A percentile compares a stretch with the other conserved stretches of the same genome.
These are phyloP conservation scores for Alternaria triticimaculans DNA, from an alignment of 2,329 filamentous ascomycete genomes.

Conservation along the genomic window DNA sequence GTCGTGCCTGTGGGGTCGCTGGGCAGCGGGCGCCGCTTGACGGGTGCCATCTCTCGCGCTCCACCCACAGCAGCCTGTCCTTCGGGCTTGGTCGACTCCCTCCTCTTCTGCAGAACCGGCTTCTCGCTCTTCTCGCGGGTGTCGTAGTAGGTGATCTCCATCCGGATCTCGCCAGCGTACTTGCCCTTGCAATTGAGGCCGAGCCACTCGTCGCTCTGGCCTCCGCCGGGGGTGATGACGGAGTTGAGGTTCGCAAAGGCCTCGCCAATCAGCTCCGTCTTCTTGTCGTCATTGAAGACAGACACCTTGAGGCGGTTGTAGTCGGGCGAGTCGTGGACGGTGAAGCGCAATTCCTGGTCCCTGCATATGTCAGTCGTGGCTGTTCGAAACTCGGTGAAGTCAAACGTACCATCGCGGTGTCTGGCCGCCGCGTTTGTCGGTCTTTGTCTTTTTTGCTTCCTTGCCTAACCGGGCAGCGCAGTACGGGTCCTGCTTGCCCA, in stretches of 20 bases:
- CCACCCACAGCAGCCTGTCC: slow-evolving; percentile 50
- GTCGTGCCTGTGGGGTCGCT: slow-evolving; percentile 71
- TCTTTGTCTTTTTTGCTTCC: slow-evolving; percentile 95
- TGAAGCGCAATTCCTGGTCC: slow-evolving; percentile 97
- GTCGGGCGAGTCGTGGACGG: slow-evolving; percentile 93
- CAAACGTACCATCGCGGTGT: slow-evolving; percentile 87
- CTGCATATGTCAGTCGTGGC: slow-evolving; percentile 57
- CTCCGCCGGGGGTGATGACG: slow-evolving; percentile 83
- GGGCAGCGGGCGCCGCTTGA: slow-evolving; percentile 85
- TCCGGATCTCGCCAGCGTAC: slow-evolving; percentile 92
- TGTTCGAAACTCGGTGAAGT: neutral
- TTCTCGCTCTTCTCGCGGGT: slow-evolving; percentile 81
- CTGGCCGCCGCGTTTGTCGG: slow-evolving; percentile 91
- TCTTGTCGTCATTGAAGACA: slow-evolving; percentile 98
- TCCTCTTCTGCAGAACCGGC: slow-evolving; percentile 61
- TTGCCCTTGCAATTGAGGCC: slow-evolving; percentile 85
- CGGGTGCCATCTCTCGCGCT: slow-evolving; percentile 65
- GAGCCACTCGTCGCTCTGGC: slow-evolving; percentile 95
- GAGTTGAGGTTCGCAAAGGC: slow-evolving; percentile 83
- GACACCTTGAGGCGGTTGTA: slow-evolving; percentile 96
- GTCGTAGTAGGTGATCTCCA: slow-evolving; percentile 98
- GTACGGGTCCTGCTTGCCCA: slow-evolving; percentile 98
- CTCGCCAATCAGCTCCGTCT: slow-evolving; percentile 94
- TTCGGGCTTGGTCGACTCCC: slow-evolving; percentile 48
- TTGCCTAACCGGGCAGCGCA: slow-evolving; percentile 93